phyloP scores from a whole-genome alignment of 2,329 filamentous ascomycete genomes.

The Neopestalotiopsis sp. region DNA sequence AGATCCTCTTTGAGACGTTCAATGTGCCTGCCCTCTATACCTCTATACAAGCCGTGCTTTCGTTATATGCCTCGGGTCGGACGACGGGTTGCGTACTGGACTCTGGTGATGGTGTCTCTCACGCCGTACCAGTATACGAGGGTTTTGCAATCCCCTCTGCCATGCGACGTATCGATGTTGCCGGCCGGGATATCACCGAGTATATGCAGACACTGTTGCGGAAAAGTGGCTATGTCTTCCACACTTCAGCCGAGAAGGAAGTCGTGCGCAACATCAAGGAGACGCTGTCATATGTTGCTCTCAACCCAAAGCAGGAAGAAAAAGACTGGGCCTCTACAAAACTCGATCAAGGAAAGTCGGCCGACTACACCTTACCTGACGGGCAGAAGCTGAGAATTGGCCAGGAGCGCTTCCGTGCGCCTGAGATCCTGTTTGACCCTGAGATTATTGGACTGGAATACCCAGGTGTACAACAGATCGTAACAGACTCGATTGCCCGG shows the following conservation, averaged over 20 bases:
- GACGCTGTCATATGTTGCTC: conserved; percentile 86
- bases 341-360: conserved; percentile 75
- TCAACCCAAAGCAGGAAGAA: conserved; percentile 91
- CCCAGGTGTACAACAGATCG: conserved; percentile 95
- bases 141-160: conserved; percentile 96
- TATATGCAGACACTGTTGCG: conserved; percentile 88
- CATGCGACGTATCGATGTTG: conserved; percentile 94
- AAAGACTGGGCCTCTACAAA: conserved; percentile 91
- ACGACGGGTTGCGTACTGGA: conserved; percentile 97
- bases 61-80: conserved; percentile 91
- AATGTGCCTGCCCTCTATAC: conserved; percentile 97
- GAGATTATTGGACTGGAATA: conserved; percentile 97
- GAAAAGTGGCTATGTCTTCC: conserved; percentile 92
- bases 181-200: conserved; percentile 94
- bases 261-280: conserved; percentile 98
- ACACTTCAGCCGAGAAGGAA: conserved; percentile 98
- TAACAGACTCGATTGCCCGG: conserved; percentile 92
- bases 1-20: conserved; percentile 98
- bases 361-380: conserved; percentile 90
- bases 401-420: conserved; percentile 90
- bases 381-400: conserved; percentile 92
- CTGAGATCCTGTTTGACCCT: conserved; percentile 96
- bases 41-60: conserved; percentile 95
- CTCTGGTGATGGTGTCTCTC: conserved; percentile 93
- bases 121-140: conserved; percentile 96